Conservation (phyloP, 495 filamentous ascomycete genomes). For the Penicillium daleae region DNA sequence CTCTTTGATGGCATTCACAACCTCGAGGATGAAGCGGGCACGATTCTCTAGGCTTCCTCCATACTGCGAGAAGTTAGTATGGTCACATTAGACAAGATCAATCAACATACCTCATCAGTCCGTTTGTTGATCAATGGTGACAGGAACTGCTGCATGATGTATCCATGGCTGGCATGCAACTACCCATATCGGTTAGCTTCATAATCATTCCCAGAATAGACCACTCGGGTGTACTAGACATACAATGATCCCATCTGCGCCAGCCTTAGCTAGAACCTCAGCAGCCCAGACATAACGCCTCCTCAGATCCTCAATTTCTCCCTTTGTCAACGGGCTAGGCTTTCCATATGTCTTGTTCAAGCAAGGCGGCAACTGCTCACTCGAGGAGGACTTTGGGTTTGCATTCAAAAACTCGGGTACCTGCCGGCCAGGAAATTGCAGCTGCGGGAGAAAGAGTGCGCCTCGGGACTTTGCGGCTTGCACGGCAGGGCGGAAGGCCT, state of each 20-base stretch:
- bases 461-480: slow-evolving; percentile 24
- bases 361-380: slow-evolving; percentile 18
- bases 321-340: slow-evolving; percentile 19
- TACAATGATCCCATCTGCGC: slow-evolving; percentile 25
- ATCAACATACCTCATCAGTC: slow-evolving; percentile 33
- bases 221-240: background rate
- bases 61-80: slow-evolving; percentile 22
- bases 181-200: background rate
- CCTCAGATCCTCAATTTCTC: slow-evolving; percentile 17
- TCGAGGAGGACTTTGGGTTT: slow-evolving; percentile 20
- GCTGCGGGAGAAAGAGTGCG: slow-evolving; percentile 21
- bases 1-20: slow-evolving; percentile 26
- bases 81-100: background rate
- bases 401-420: slow-evolving; percentile 23
- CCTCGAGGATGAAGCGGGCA: slow-evolving; percentile 38
- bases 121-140: slow-evolving; percentile 43
- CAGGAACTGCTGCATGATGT: slow-evolving; percentile 41
- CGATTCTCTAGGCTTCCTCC: slow-evolving; percentile 48
- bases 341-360: slow-evolving; percentile 24
- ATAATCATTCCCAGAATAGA: background rate
- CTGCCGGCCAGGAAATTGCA: slow-evolving; percentile 23
- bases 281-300: slow-evolving; percentile 25
- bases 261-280: slow-evolving; percentile 18
- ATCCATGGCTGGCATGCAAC: slow-evolving; percentile 33
- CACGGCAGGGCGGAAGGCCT: slow-evolving; percentile 21